phyloP scores from a whole-genome alignment of 768 basidiomycete species.

The Hypholoma sublateritium region DNA sequence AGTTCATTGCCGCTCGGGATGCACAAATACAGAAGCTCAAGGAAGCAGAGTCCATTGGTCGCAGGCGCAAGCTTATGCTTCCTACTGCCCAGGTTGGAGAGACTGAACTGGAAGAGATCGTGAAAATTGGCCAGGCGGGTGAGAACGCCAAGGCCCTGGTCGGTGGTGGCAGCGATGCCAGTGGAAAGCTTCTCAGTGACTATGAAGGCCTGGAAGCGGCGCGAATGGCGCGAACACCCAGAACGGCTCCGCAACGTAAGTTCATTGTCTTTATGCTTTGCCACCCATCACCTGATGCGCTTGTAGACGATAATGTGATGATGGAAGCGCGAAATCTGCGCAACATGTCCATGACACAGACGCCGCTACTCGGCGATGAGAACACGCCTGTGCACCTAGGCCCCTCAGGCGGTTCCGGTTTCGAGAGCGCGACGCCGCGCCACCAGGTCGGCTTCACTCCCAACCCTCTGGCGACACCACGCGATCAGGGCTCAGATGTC shows the following conservation, averaged over 20 bases:
- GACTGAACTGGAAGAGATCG: conserved; percentile 93
- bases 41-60: conserved; percentile 94
- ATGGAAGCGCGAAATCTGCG: conserved; percentile 94
- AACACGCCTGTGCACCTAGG: conserved; percentile 88
- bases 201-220: conserved; percentile 90
- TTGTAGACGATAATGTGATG: conserved; percentile 90
- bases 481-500: conserved; percentile 40
- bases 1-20: conserved; percentile 95
- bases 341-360: conserved; percentile 90
- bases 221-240: conserved; percentile 89
- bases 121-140: conserved; percentile 93
- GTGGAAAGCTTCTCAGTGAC: conserved; percentile 83
- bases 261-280: conserved; percentile 15
- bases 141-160: conserved; percentile 89
- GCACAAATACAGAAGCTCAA: conserved; percentile 98
- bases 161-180: conserved; percentile 79
- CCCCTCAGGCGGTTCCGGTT: conserved; percentile 83
- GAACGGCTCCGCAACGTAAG: conserved; percentile 92
- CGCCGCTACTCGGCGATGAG: conserved; percentile 94
- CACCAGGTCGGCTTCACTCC: conserved; percentile 91
- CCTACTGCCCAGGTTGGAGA: conserved; percentile 94
- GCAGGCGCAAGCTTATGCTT: conserved; percentile 79
- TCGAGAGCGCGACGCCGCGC: conserved; percentile 92
- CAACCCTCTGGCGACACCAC: conserved; percentile 92
- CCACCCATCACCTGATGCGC: conserved; percentile 1